Base-by-base conservation (phyloP, 805 yeast species). In the Suhomyces vadensis region DNA sequence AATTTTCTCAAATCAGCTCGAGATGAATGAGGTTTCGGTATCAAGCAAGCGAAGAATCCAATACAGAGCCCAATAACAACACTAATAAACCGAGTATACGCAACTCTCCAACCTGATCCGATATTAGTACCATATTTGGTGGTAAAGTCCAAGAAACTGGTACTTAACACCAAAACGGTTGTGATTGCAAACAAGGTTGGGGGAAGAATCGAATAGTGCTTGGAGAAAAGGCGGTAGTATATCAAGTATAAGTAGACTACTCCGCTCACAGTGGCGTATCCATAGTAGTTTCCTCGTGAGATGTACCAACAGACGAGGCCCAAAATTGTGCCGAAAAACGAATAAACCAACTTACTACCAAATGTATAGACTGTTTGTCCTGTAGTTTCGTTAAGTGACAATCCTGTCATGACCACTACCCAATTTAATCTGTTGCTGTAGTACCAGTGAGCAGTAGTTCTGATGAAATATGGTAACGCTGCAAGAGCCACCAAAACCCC, bases 271-370 rank as follows among this genome's bases (percentile, higher is more conserved):
- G 51, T 63, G 4, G 57, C 52, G 46, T 51, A 63, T 0, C 71
- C 71, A 42, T 64, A 67, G 27, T 55, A 54, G 37, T 65, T 67
- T 2, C 72, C 72, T 17, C 61, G 45, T 2, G 67, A 60, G 17
- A 67, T 62, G 42, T 67, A 67, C 72, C 72, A 65, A 0, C 58
- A 57, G 5, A 63, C 58, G 56, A 61, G 48, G 1, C 69, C 71
- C 11, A 55, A 25, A 5, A 65, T 25, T 31, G 61, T 56, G 1
- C 71, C 71, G 46, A 57, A 51, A 39, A 64, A 57, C 1, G 67
- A 44, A 29, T 57, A 60, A 2, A 49, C 47, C n/a, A 64, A 35
- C 43, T 60, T 63, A 29, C 58, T 53, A 8, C 52, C 20, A 35
- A 53, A 58, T 16, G 51, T 50, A 42, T 63, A 64, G 4, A 62